Percentiles rank a stretch among this genome's conserved stretches.
Evolutionary conservation across 345 rosid species (phyloP).

Genomic region (Excoecaria agallocha): DNA sequence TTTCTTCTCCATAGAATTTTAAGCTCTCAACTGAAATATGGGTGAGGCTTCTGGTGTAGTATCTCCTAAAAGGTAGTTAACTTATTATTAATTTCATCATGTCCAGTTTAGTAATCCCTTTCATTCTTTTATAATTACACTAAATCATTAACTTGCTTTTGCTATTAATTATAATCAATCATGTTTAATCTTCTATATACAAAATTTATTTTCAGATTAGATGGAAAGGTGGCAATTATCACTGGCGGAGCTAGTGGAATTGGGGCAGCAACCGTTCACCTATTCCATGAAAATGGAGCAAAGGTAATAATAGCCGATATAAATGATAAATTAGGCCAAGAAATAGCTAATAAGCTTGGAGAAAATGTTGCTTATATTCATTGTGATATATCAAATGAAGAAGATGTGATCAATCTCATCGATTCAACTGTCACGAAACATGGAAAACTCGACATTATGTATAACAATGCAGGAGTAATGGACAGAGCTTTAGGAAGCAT

Average conservation of each 20-base stretch:
- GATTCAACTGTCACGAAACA: slow-evolving; percentile 30
- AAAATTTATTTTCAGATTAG: slow-evolving; percentile 5
- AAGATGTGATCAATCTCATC: slow-evolving; percentile 22
- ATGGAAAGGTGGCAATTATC: slow-evolving; percentile 17
- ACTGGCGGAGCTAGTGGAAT: slow-evolving; percentile 25
- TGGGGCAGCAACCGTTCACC: slow-evolving; percentile 17
- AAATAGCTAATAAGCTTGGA: not conserved
- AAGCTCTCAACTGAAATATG: slow-evolving; percentile 2
- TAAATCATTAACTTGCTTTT: too few species aligned
- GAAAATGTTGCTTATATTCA: slow-evolving; percentile 13
- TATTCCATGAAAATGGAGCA: slow-evolving; percentile 21
- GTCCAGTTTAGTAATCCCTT: too few species aligned
- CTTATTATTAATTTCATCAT: not conserved
- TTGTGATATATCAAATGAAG: slow-evolving; percentile 38
- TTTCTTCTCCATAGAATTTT: not conserved
- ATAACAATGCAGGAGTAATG: slow-evolving; percentile 38
- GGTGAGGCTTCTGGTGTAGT: not conserved
- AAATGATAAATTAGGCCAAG: slow-evolving; percentile 18
- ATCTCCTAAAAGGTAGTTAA: slow-evolving; percentile 1
- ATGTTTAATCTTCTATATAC: too few species aligned
- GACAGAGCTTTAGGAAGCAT: slow-evolving; percentile 22
- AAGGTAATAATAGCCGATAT: slow-evolving; percentile 24
- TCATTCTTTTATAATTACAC: too few species aligned
- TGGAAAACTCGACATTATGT: slow-evolving; percentile 46
- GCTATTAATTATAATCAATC: too few species aligned